Evolutionary conservation across 2,329 filamentous ascomycete species (phyloP).

Genomic region (Hansfordia pulvinata): DNA sequence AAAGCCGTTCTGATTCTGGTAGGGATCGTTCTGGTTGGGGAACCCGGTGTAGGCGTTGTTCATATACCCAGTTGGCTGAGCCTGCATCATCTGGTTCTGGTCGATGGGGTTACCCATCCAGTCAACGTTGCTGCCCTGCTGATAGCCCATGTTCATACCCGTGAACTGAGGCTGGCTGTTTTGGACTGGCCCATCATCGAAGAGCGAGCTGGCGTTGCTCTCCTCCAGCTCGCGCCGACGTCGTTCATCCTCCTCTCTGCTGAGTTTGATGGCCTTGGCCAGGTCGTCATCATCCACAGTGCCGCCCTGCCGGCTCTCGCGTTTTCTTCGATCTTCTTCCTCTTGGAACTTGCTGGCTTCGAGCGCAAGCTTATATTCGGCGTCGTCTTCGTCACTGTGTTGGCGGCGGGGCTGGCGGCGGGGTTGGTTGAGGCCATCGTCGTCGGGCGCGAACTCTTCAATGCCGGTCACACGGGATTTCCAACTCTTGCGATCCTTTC

Average conservation of each 20-base stretch:
- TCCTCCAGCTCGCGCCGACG: constrained; percentile 78
- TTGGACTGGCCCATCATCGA: constrained; percentile 60
- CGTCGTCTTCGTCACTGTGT: constrained; percentile 65
- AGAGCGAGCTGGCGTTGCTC: constrained; percentile 73
- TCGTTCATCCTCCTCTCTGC: constrained; percentile 86
- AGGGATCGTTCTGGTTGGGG: constrained; percentile 32
- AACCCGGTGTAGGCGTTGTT: constrained; percentile 41
- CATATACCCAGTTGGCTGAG: constrained; percentile 67
- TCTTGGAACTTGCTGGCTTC: constrained; percentile 94
- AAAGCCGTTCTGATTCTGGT: constrained; percentile 53
- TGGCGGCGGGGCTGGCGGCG: constrained; percentile 35
- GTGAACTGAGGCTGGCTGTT: constrained; percentile 58
- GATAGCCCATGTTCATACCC: constrained; percentile 92
- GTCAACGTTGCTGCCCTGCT: constrained; percentile 91
- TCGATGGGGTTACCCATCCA: constrained; percentile 95
- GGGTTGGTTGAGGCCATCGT: constrained; percentile 22
- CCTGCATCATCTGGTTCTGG: constrained; percentile 56
- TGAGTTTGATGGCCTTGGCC: constrained; percentile 87
- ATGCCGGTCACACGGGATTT: constrained; percentile 92
- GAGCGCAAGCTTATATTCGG: constrained; percentile 79
- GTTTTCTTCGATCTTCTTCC: constrained; percentile 72
- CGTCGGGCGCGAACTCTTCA: constrained; percentile 56
- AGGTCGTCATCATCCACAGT: constrained; percentile 68
- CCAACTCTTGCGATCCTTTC: constrained; percentile 86
- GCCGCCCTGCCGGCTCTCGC: constrained; percentile 44